These are phyloP conservation scores for Vitis hybrid DNA, from an alignment of 177 flowering plant species.

Conservation along the genomic window DNA sequence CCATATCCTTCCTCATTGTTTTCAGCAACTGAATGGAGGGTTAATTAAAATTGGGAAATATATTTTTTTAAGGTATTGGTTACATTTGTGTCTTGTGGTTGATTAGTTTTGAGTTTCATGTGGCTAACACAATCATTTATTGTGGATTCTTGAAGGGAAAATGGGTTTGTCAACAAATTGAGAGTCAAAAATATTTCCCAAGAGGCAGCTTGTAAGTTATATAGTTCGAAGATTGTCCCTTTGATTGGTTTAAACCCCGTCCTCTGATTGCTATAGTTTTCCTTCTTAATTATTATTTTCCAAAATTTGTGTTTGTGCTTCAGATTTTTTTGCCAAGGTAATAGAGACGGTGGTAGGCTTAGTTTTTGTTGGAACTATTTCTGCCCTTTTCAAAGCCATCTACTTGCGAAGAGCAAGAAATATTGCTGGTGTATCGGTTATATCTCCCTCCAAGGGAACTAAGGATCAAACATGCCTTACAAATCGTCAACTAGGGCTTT, in stretches of 20 bases:
- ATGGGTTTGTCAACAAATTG: constrained; percentile 34
- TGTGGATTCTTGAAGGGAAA: constrained; percentile 35
- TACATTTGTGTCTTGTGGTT: neutral
- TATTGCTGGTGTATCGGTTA: constrained; percentile 14
- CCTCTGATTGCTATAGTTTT: neutral
- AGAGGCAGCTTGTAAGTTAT: constrained; percentile 59
- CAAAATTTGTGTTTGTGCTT: constrained; percentile 13
- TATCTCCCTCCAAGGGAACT: constrained; percentile 37
- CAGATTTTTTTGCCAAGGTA: constrained; percentile 57
- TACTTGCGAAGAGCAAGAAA: constrained; percentile 40
- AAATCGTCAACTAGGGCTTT: constrained; percentile 60
- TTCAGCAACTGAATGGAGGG: too few relatives aligned
- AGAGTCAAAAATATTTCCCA: constrained; percentile 31
- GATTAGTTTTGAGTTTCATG: neutral
- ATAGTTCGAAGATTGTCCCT: neutral
- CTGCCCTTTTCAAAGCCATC: constrained; percentile 61
- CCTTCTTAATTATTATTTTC: neutral
- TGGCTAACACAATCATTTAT: neutral
- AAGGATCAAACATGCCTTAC: constrained; percentile 51
- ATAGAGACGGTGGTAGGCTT: constrained; percentile 36
- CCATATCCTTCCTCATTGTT: too few relatives aligned
- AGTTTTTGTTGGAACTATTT: constrained; percentile 53
- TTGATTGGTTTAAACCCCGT: neutral
- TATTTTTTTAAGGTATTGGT: neutral
- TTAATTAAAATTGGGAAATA: neutral